Evolutionary conservation across 2,329 filamentous ascomycete genomes (phyloP), one percentile per base, ranked within the genome.

Genomic region (Botrytis hyacinthi): DNA sequence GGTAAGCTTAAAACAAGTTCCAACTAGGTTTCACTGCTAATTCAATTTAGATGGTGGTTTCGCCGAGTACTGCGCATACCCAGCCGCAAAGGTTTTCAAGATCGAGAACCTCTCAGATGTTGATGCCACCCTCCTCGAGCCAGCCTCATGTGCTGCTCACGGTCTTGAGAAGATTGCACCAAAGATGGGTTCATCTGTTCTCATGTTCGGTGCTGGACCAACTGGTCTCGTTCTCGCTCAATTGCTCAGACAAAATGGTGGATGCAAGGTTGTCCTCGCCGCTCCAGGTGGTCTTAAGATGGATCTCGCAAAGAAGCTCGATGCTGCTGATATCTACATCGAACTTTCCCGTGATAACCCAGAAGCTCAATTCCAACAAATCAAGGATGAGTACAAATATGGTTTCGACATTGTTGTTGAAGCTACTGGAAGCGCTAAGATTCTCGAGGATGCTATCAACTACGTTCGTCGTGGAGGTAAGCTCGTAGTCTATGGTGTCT

Each of bases 71-170:
- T 87, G 86, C 76, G 84, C 84, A 22, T 88, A 86, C 77, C 78
- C 78, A 42, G 86, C 85, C 44, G 84, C 85, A 61, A 85, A 87
- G 81, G 88, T 92, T 54, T 91, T 91, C 84, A 87, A 88, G 80
- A 88, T 91, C 80, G 82, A 90, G 76, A 90, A 92, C 81, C 85
- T 93, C 54, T 87, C 84, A 46, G 88, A 91, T 78, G 85, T 91
- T n/a, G 90, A 92, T 74, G 71, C 91, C 29, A 91, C 90, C 40
- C 86, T 93, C 20, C 86, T 92, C 66, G 91, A 93, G 81, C 90
- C 91, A 20, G 90, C 90, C 9, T 91, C 90, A 6, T 93, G 91
- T 77, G 90, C 91, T n/a, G 88, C 88, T 75, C 91, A 93, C 80
- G 90, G 90, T 22, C 83, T 92, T 37, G 90, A 92, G 80, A 89